Base-by-base conservation (phyloP, 2,329 filamentous ascomycete species). In the Pestalotiopsis sp. region DNA sequence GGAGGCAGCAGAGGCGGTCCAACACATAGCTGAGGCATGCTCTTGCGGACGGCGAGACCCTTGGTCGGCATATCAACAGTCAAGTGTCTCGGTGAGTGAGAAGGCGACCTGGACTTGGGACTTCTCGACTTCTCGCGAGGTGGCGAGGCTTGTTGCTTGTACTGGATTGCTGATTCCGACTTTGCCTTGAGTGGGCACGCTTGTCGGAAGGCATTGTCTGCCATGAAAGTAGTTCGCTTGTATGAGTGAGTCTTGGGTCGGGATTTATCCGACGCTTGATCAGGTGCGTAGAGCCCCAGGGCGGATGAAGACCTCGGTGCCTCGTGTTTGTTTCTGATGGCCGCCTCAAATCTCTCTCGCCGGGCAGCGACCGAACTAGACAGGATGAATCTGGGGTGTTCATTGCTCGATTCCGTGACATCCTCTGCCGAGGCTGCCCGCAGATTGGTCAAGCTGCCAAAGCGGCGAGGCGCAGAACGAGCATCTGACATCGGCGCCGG, bases 21-120 rank as follows among this genome's bases (percentile, higher is more conserved):
- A 20, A 70, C 68, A n/a, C 31, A 65, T 6, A 72, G 69, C 13
- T 69, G 69, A 14, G 70, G 70, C 70, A 72, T 72, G 56, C 70
- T 72, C 40, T 52, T 66, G 17, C 69, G 69, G 17, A 45, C 66
- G 25, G 64, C 23, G 9, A 69, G 67, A 17, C 27, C 31, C 60
- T 66, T 70, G 56, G 25, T 59, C n/a, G 27, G 56, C 27, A 66
- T 14, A 31, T 69, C 67, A 36, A 58, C 38, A 13, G 23, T 25
- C 31, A 66, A 41, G n/a, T 31, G 31, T 20, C 27, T 59, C n/a
- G 70, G 52, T 12, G 68, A 64, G 25, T 25, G 57, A 31, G 12
- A 20, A 23, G 66, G 62, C 4, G 61, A 69, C n/a, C 25, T 36
- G 17, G 65, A 25, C 57, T 38, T 45, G 62, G 36, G 20, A 38